Conservation (phyloP, 805 yeast genomes). For the Priceomyces melissophilus region DNA sequence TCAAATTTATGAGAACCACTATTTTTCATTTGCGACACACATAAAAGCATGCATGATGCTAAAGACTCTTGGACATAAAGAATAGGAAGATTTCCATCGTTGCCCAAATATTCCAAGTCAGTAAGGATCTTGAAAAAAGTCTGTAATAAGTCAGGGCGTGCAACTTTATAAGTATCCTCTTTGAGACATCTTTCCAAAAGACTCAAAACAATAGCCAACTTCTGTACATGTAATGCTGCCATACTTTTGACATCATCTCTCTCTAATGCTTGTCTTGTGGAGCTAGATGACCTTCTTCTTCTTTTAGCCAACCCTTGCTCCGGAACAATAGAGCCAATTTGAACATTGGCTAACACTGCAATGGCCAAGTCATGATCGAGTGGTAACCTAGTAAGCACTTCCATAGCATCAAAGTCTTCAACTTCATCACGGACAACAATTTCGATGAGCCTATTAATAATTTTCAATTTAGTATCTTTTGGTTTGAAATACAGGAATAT, state of each 20-base stretch:
- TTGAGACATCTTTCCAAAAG: conserved; percentile 57
- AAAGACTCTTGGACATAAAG: conserved; percentile 87
- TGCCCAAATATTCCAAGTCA: conserved; percentile 79
- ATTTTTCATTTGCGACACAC: conserved; percentile 54
- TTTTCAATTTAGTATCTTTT: conserved; percentile 50
- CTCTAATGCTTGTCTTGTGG: conserved; percentile 72
- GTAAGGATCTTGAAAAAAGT: conserved; percentile 60
- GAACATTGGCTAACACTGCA: conserved; percentile 55
- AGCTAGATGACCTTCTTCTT: conserved; percentile 75
- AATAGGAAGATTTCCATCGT: conserved; percentile 89
- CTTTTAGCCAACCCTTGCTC: conserved; percentile 63
- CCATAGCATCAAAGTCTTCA: conserved; percentile 35
- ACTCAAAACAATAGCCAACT: conserved; percentile 76
- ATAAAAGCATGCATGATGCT: conserved; percentile 77
- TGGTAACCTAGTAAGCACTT: conserved; percentile 50
- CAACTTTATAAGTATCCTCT: conserved; percentile 22
- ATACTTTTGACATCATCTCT: conserved; percentile 65
- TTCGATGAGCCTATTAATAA: conserved; percentile 48
- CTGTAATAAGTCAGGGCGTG: conserved; percentile 46
- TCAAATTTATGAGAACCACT: conserved; percentile 40
- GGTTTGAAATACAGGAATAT: conserved; percentile 55
- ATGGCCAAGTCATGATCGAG: conserved; percentile 57
- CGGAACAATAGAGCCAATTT: conserved; percentile 47
- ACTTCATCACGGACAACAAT: conserved; percentile 49
- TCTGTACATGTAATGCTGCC: conserved; percentile 76